Evolutionary conservation across 345 rosid genomes (phyloP).

Genomic region (Zanthoxylum bungeanum): DNA sequence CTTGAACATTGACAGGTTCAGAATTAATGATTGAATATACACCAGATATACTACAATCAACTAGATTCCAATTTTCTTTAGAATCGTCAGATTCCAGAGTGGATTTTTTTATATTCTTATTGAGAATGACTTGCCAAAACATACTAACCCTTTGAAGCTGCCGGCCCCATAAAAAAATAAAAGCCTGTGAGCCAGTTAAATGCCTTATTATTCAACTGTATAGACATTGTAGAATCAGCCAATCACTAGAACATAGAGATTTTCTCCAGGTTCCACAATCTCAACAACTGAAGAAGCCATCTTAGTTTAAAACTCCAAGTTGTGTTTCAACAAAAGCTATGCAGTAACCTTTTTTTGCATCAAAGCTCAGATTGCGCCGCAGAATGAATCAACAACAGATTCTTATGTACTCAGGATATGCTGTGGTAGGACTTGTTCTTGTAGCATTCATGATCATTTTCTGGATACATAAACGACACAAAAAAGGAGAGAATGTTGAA

Average conservation of each 20-base stretch:
- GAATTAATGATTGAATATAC: not conserved
- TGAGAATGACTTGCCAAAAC: conserved; percentile 8
- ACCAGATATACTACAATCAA: not conserved
- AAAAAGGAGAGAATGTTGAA: conserved; percentile 15
- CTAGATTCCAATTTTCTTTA: not conserved
- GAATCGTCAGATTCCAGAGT: not conserved
- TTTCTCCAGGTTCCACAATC: conserved; percentile 21
- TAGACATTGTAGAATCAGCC: conserved; percentile 35
- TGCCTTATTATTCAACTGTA: no score
- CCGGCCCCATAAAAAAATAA: conserved; percentile 20
- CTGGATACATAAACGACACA: conserved; percentile 22
- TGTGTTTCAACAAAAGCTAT: not conserved
- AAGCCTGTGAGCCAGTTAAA: not conserved
- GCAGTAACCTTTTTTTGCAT: conserved; percentile 11
- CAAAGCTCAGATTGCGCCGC: not conserved
- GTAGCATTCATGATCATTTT: conserved; percentile 12
- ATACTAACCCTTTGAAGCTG: conserved; percentile 3
- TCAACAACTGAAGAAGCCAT: conserved; percentile 14
- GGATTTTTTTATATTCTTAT: not conserved
- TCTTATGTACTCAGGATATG: conserved; percentile 47
- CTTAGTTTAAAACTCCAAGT: not conserved
- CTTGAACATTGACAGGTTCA: not conserved
- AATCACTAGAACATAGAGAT: conserved; percentile 26
- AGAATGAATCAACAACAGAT: conserved; percentile 33
- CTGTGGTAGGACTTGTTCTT: conserved; percentile 25